Percentiles rank a stretch among this genome's conserved stretches.
Evolutionary conservation across 139 green algal species (phyloP).

Genomic region (Zygnema circumcarinatum): DNA sequence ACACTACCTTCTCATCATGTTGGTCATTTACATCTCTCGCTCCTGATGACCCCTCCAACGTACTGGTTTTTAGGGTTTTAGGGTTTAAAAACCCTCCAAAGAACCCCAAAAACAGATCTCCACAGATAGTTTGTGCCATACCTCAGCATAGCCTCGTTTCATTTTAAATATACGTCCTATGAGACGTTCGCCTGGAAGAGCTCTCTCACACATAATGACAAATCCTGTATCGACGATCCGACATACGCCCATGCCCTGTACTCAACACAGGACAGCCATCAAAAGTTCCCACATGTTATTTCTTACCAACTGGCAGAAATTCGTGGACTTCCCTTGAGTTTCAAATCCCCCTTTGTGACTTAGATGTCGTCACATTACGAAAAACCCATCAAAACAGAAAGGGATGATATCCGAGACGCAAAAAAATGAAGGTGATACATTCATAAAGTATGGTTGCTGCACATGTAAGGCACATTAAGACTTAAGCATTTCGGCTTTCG

Average conservation of each 20-base stretch:
- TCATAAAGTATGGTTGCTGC: no score
- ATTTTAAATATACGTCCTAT: constrained; percentile 60
- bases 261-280: no score
- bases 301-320: no score
- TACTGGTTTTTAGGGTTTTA: neutral
- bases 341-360: neutral
- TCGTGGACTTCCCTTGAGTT: neutral
- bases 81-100: neutral
- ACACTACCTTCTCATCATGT: no score
- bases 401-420: neutral
- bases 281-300: no score
- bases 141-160: constrained; percentile 57
- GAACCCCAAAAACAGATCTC: neutral
- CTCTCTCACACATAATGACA: constrained; percentile 74
- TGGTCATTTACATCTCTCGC: no score
- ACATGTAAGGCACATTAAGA: no score
- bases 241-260: constrained; percentile 42
- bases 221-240: constrained; percentile 53
- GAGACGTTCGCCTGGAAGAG: constrained; percentile 78
- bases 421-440: neutral
- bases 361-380: neutral
- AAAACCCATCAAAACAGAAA: neutral
- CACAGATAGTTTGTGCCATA: neutral
- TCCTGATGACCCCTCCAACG: neutral
- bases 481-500: no score